Percentiles rank a stretch among this genome's conserved stretches.
Conservation (phyloP, 1,139 yeast genomes). For the Suhomyces yuchorum region DNA sequence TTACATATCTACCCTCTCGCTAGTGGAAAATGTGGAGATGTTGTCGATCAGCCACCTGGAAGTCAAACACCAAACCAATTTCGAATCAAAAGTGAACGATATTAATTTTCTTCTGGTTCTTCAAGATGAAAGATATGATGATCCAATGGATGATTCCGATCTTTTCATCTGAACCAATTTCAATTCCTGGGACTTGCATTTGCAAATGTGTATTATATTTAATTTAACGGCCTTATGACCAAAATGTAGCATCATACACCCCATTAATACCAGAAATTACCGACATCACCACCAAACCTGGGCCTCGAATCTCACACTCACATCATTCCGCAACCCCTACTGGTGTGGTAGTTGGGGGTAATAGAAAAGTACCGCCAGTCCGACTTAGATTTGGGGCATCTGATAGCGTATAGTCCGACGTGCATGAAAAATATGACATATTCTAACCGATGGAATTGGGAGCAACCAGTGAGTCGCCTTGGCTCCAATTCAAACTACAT, state of each 20-base stretch:
- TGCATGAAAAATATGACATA: too few species aligned
- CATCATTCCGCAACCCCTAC: too few species aligned
- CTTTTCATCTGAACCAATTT: conserved; percentile 3
- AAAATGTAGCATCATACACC: neutral
- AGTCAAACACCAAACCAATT: conserved; percentile 1
- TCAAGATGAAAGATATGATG: conserved; percentile 25
- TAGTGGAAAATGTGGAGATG: conserved; percentile 33
- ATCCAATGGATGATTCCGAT: conserved; percentile 4
- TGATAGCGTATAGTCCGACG: too few species aligned
- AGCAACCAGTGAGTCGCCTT: too few species aligned
- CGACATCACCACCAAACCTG: too few species aligned
- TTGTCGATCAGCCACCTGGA: conserved; percentile 18
- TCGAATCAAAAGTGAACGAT: conserved; percentile 20
- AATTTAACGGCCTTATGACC: neutral
- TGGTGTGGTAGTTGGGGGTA: too few species aligned
- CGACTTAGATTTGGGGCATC: too few species aligned
- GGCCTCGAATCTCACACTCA: too few species aligned
- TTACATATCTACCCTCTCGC: conserved; percentile 12
- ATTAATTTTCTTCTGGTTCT: conserved; percentile 23
- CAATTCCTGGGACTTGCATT: conserved; percentile 2
- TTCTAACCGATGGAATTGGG: too few species aligned
- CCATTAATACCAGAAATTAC: too few species aligned
- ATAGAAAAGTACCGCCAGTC: too few species aligned
- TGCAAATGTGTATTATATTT: conserved; percentile 4
- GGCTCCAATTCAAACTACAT: too few species aligned